phyloP scores from a whole-genome alignment of 2,329 filamentous ascomycete genomes.

The Colletotrichum sp. region DNA sequence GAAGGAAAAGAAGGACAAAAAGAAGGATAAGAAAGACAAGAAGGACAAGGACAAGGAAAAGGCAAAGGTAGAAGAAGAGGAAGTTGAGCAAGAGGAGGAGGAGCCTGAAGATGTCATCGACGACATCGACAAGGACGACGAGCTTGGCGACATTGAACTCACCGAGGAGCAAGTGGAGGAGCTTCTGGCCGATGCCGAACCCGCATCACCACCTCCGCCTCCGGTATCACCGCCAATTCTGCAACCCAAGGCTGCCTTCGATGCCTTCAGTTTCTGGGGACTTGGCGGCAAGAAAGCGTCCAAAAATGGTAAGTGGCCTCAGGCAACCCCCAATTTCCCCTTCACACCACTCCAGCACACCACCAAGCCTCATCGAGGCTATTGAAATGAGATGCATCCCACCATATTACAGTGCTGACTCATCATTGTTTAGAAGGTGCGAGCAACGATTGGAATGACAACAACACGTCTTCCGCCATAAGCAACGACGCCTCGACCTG shows the following conservation, averaged over 20 bases:
- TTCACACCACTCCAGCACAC: constrained; percentile 15
- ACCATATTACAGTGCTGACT: constrained; percentile 57
- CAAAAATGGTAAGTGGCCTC: constrained; percentile 45
- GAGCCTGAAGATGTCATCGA: constrained; percentile 23
- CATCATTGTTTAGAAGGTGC: constrained; percentile 53
- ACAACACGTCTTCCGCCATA: constrained; percentile 40
- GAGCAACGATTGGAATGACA: constrained; percentile 41
- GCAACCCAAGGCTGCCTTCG: constrained; percentile 35
- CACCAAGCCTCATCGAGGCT: constrained; percentile 3
- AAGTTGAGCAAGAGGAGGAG: background rate
- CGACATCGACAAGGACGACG: constrained; percentile 19
- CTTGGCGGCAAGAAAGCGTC: constrained; percentile 49
- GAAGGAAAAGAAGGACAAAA: constrained; percentile 25
- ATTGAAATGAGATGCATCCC: constrained; percentile 22
- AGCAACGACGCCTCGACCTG: constrained; percentile 36
- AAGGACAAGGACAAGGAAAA: constrained; percentile 26
- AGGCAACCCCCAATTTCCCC: constrained; percentile 24
- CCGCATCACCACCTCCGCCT: background rate
- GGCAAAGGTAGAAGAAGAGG: constrained; percentile 3
- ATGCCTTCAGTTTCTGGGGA: constrained; percentile 65
- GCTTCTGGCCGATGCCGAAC: constrained; percentile 34
- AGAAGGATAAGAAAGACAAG: constrained; percentile 34
- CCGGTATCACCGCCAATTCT: constrained; percentile 5
- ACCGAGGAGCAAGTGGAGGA: constrained; percentile 49
- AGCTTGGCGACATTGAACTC: constrained; percentile 33